Percentiles rank a stretch among this genome's conserved stretches.
phyloP scores from a whole-genome alignment of 2,329 filamentous ascomycete genomes.

The Exophiala spinifera region DNA sequence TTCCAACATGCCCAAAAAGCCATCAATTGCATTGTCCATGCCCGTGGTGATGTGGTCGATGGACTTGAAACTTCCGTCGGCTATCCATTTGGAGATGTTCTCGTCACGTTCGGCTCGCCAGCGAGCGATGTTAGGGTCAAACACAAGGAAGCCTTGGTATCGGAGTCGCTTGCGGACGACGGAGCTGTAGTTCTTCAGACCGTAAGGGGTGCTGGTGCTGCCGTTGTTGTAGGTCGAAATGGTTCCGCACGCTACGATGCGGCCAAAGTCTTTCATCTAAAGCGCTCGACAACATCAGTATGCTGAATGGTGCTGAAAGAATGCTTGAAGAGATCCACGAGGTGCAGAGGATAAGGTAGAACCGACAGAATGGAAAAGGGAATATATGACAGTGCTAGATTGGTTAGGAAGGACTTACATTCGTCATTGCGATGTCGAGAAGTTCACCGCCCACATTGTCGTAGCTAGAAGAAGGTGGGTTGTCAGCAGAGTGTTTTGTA shows the following conservation, averaged over 20 bases:
- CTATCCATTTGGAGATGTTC: conserved; percentile 66
- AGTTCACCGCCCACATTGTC: conserved; percentile 70
- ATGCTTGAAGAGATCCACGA: no score
- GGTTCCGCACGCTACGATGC: conserved; percentile 56
- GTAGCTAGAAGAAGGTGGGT: conserved; percentile 38
- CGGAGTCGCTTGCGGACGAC: conserved; percentile 60
- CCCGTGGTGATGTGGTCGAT: conserved; percentile 64
- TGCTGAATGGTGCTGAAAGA: no score
- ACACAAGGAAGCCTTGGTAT: conserved; percentile 68
- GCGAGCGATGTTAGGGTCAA: conserved; percentile 57
- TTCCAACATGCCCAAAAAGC: conserved; percentile 66
- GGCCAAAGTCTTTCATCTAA: conserved; percentile 56
- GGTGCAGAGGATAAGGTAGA: no score
- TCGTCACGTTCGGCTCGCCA: conserved; percentile 66
- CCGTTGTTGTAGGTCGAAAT: conserved; percentile 61
- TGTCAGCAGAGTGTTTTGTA: not conserved
- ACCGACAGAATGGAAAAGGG: no score
- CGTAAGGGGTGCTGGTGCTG: conserved; percentile 52
- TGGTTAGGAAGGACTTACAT: conserved; percentile 18
- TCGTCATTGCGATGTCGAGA: conserved; percentile 58
- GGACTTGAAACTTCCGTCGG: conserved; percentile 66
- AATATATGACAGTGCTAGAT: no score
- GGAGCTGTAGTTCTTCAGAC: conserved; percentile 58
- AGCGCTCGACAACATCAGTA: no score
- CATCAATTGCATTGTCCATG: conserved; percentile 67